Evolutionary conservation across 306 rosid genomes (phyloP).

Genomic region (Fragaria ananassa): DNA sequence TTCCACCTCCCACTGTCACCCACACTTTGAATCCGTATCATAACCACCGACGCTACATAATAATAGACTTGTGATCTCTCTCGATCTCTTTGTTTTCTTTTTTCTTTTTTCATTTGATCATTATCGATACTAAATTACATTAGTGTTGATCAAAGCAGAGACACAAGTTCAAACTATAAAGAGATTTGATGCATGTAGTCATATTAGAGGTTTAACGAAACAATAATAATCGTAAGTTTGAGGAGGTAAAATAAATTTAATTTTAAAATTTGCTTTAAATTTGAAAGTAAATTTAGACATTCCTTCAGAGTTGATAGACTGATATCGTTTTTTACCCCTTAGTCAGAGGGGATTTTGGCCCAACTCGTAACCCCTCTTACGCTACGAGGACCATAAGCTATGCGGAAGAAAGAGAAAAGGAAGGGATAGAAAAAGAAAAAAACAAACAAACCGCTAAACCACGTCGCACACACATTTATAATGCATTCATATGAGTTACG

Average conservation of each 20-base stretch:
- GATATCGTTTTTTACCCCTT: not conserved
- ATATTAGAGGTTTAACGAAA: too few species aligned
- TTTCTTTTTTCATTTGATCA: not conserved
- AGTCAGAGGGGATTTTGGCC: not conserved
- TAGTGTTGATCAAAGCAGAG: too few species aligned
- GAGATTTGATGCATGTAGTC: too few species aligned
- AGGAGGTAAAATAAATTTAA: too few species aligned
- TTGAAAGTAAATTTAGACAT: not conserved
- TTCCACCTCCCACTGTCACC: not conserved
- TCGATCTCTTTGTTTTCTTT: not conserved
- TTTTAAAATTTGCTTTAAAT: not conserved
- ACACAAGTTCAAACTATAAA: too few species aligned
- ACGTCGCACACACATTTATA: not conserved
- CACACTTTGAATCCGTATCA: slow-evolving; percentile 9
- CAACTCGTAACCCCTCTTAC: not conserved
- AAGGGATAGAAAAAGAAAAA: not conserved
- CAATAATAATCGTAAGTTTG: too few species aligned
- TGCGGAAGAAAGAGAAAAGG: not conserved
- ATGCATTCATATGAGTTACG: not conserved
- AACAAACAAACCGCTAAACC: not conserved
- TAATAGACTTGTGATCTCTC: not conserved
- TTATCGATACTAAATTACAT: too few species aligned
- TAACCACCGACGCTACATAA: slow-evolving; percentile 16
- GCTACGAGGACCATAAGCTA: not conserved
- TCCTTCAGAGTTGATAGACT: too few species aligned